Conservation (phyloP, 1,284 basidiomycete genomes). For the Fomitopsis schrenkii region DNA sequence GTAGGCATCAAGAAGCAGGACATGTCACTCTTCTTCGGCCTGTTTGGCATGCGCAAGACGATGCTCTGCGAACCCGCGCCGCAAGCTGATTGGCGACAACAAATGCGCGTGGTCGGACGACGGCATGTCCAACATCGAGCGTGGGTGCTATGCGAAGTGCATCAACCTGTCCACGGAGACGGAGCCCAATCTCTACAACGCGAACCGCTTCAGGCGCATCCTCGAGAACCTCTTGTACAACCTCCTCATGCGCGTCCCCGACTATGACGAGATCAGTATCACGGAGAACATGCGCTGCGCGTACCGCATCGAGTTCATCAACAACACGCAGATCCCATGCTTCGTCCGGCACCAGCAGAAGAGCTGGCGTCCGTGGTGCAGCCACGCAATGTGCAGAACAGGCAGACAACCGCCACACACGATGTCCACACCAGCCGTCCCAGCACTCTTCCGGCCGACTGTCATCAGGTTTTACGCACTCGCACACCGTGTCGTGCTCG, state of each 20-base stretch:
- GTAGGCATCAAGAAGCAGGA: slow-evolving; percentile 88
- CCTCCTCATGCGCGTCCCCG: slow-evolving; percentile 80
- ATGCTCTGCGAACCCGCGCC: slow-evolving; percentile 90
- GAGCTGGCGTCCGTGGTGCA: slow-evolving; percentile 38
- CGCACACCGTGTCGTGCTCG: too few species aligned
- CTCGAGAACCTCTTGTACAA: slow-evolving; percentile 99
- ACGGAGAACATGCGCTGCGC: slow-evolving; percentile 99
- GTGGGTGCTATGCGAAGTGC: slow-evolving; percentile 98
- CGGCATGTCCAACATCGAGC: slow-evolving; percentile 99
- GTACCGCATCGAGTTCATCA: slow-evolving; percentile 96
- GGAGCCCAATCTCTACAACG: slow-evolving; percentile 97
- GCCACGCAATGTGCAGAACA: too few species aligned
- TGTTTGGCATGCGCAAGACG: slow-evolving; percentile 98
- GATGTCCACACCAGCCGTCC: too few species aligned
- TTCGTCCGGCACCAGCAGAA: slow-evolving; percentile 79
- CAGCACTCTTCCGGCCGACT: too few species aligned
- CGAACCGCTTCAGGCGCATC: slow-evolving; percentile 94
- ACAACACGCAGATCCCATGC: slow-evolving; percentile 94
- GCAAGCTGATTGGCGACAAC: slow-evolving; percentile 92
- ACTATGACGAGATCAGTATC: slow-evolving; percentile 96
- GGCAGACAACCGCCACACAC: too few species aligned
- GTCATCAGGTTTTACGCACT: too few species aligned
- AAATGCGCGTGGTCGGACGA: slow-evolving; percentile 98
- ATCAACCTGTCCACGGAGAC: slow-evolving; percentile 96
- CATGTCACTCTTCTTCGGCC: slow-evolving; percentile 98